Conservation (phyloP, 2,329 filamentous ascomycete species). For the Fusarium neocosmosporiellum region DNA sequence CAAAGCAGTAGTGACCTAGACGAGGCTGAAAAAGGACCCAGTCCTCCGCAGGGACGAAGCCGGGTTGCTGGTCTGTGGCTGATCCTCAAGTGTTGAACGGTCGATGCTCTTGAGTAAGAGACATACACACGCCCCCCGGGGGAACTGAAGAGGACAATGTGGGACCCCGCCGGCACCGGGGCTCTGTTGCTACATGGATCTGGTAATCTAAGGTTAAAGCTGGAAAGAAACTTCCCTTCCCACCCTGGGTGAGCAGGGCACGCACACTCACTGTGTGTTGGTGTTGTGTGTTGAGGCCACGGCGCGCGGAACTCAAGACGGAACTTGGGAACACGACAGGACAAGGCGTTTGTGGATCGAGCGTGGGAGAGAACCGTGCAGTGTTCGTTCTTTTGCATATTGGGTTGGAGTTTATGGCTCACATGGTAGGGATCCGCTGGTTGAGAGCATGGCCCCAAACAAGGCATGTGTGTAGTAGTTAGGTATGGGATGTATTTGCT, state of each 20-base stretch:
- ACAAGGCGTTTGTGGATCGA: not conserved
- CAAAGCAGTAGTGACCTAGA: not conserved
- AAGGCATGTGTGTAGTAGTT: not conserved
- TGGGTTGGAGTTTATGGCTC: not conserved
- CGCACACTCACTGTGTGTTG: not conserved
- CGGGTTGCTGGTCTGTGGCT: slow-evolving; percentile 6
- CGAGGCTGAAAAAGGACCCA: not conserved
- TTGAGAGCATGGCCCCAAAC: not conserved
- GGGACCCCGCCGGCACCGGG: not conserved
- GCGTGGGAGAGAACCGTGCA: not conserved
- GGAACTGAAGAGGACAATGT: not conserved
- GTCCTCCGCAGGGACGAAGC: not conserved
- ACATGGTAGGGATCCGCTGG: not conserved
- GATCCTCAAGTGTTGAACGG: not conserved
- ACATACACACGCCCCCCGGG: not conserved
- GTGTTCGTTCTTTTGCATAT: not conserved
- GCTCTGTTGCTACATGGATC: not conserved
- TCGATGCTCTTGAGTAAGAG: not conserved
- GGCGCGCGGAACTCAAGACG: not conserved
- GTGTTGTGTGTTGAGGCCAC: not conserved
- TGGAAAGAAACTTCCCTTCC: slow-evolving; percentile 6
- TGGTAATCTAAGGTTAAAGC: slow-evolving; percentile 18
- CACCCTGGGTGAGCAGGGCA: not conserved
- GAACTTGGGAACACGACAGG: not conserved
- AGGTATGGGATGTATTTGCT: not conserved